A percentile compares a stretch with the other conserved stretches of the same genome.
Conservation (phyloP, 306 rosid genomes). For the Malus sylvestris region DNA sequence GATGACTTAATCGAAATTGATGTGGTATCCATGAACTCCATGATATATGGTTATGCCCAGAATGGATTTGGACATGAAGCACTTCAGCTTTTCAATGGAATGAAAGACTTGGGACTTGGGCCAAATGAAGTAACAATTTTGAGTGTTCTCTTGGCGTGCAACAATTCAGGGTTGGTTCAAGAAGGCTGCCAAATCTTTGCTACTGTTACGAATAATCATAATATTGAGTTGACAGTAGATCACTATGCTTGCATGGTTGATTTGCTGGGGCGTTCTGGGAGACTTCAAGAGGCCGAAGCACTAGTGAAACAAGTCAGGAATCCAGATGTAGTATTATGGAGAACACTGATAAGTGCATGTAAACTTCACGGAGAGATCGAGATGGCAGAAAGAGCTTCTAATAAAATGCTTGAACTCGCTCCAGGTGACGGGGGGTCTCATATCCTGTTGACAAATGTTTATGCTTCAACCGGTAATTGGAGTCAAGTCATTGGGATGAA, state of each 20-base stretch:
- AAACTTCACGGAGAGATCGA: slow-evolving; percentile 50
- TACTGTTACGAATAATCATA: slow-evolving; percentile 26
- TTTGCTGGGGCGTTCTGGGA: slow-evolving; percentile 51
- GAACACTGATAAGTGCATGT: slow-evolving; percentile 52
- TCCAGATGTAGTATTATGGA: slow-evolving; percentile 63
- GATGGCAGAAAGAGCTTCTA: slow-evolving; percentile 54
- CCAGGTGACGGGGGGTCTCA: slow-evolving; percentile 52
- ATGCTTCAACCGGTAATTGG: slow-evolving; percentile 70
- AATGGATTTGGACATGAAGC: slow-evolving; percentile 61
- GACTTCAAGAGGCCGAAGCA: slow-evolving; percentile 57
- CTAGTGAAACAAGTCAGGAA: slow-evolving; percentile 42
- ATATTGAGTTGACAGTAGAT: slow-evolving; percentile 42
- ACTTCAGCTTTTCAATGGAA: slow-evolving; percentile 33
- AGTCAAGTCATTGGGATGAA: slow-evolving; percentile 55
- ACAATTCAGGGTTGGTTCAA: slow-evolving; percentile 57
- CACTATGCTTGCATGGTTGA: slow-evolving; percentile 61
- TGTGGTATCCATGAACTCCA: slow-evolving; percentile 50
- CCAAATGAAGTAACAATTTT: slow-evolving; percentile 53
- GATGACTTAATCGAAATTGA: slow-evolving; percentile 16
- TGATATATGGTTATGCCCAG: slow-evolving; percentile 63
- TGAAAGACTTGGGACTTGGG: slow-evolving; percentile 28
- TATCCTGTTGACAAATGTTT: slow-evolving; percentile 54
- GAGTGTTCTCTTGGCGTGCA: slow-evolving; percentile 68
- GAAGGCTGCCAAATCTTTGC: slow-evolving; percentile 56
- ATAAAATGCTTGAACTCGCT: slow-evolving; percentile 38